Conservation (phyloP, 2,329 filamentous ascomycete species). For the Plenodomus tracheiphilus region DNA sequence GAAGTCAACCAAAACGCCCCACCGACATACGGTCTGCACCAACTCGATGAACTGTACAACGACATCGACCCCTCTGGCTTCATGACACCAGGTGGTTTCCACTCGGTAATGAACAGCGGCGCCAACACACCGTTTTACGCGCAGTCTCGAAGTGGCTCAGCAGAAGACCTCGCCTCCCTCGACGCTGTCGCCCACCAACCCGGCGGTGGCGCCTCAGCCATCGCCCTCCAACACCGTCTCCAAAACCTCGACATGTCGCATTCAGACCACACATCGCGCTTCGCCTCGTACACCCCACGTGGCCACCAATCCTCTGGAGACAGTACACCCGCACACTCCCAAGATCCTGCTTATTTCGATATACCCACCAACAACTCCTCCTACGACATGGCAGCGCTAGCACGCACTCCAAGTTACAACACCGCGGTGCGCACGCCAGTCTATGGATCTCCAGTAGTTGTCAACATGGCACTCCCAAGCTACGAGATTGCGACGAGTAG, state of each 20-base stretch:
- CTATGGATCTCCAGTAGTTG: conserved; percentile 42
- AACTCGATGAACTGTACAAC: conserved; percentile 87
- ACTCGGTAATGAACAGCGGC: conserved; percentile 59
- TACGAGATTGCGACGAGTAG: conserved; percentile 52
- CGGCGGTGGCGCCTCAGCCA: conserved; percentile 55
- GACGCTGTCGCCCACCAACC: conserved; percentile 31
- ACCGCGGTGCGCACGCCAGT: conserved; percentile 53
- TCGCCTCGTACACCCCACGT: conserved; percentile 13
- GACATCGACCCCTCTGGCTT: conserved; percentile 82
- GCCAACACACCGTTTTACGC: conserved; percentile 79
- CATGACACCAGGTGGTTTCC: conserved; percentile 68
- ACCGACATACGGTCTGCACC: conserved; percentile 89
- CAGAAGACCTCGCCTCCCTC: conserved; percentile 76
- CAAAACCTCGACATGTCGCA: conserved; percentile 51
- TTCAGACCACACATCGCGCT: conserved; percentile 38
- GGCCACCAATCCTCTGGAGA: conserved; percentile 41
- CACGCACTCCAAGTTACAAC: conserved; percentile 56
- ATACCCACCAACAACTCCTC: conserved; percentile 15
- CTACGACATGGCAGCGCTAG: conserved; percentile 51
- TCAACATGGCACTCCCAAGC: conserved; percentile 46
- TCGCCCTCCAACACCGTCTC: conserved; percentile 71
- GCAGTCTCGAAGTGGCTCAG: conserved; percentile 71
- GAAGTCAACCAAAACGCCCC: conserved; percentile 71
- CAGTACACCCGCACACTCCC: conserved; percentile 37
- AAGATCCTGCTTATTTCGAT: conserved; percentile 28